These are phyloP conservation scores for Hordeum marinum DNA, from an alignment of 176 grass and related monocot genomes.

Conservation along the genomic window DNA sequence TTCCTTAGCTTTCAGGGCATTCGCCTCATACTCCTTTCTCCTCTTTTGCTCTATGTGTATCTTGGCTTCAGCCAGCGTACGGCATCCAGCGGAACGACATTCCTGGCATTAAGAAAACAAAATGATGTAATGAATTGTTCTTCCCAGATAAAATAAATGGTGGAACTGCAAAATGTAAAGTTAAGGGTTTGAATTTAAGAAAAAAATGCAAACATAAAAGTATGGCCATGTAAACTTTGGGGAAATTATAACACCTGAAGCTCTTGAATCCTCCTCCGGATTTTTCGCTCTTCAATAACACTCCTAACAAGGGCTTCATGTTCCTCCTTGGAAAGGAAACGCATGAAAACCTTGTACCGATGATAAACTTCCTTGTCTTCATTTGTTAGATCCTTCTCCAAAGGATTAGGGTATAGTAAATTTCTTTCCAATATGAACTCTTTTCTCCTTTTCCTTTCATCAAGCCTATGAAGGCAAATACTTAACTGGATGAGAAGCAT, in stretches of 20 bases:
- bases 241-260: conserved; percentile 57
- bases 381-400: conserved; percentile 81
- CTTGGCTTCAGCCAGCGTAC: conserved; percentile 80
- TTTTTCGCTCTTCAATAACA: conserved; percentile 78
- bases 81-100: conserved; percentile 78
- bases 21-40: conserved; percentile 61
- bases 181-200: not conserved
- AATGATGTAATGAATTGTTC: not conserved
- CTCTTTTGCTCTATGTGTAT: conserved; percentile 81
- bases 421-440: conserved; percentile 99
- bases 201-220: not conserved
- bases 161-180: not conserved
- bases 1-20: conserved; percentile 64
- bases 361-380: conserved; percentile 90
- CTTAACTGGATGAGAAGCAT: not conserved
- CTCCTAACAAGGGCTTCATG: conserved; percentile 72
- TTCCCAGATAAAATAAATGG: not conserved
- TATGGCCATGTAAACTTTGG: not conserved
- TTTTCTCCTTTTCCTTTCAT: conserved; percentile 99
- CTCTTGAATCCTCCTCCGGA: conserved; percentile 87
- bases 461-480: conserved; percentile 50
- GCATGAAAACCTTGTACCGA: conserved; percentile 91
- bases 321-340: conserved; percentile 88
- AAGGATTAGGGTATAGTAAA: conserved; percentile 73
- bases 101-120: conserved; percentile 44